phyloP scores from a whole-genome alignment of 306 rosid genomes.

The Arachis hypogaea region DNA sequence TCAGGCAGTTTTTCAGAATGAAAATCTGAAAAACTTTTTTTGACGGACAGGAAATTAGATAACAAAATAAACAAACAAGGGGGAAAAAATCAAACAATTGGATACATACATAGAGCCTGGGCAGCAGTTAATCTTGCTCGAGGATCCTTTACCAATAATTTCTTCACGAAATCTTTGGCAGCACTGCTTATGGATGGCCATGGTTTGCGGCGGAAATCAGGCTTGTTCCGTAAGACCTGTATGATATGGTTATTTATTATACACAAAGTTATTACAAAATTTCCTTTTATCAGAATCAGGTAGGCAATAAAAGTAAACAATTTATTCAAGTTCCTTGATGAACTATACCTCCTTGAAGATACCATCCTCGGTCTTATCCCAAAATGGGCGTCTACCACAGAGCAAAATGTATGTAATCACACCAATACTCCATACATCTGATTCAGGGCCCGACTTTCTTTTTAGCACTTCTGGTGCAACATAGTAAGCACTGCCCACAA shows the following conservation, averaged over 20 bases:
- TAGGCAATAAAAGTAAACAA: conserved; percentile 3
- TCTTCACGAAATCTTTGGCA: conserved; percentile 94
- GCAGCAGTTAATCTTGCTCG: conserved; percentile 98
- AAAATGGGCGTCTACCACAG: conserved; percentile 98
- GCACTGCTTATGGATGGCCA: conserved; percentile 82
- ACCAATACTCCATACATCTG: conserved; percentile 99
- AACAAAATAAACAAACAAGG: conserved; percentile 26
- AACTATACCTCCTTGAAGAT: conserved; percentile 92
- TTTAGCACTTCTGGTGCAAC: conserved; percentile 99
- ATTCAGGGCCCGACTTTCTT: conserved; percentile 98
- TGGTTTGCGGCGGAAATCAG: conserved; percentile 96
- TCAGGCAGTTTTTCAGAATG: conserved; percentile 25
- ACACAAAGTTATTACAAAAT: background rate
- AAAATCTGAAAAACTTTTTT: background rate
- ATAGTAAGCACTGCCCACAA: conserved; percentile 98
- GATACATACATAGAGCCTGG: conserved; percentile 92
- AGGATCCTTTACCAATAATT: conserved; percentile 94
- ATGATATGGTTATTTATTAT: conserved; percentile 29
- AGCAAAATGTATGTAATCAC: conserved; percentile 97
- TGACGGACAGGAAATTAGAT: conserved; percentile 30
- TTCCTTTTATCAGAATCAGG: background rate
- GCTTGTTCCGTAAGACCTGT: conserved; percentile 91
- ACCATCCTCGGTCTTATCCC: conserved; percentile 99
- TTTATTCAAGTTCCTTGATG: background rate
- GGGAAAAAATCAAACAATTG: background rate